phyloP scores from a whole-genome alignment of 163 green algal species.

The Volvox carteri region DNA sequence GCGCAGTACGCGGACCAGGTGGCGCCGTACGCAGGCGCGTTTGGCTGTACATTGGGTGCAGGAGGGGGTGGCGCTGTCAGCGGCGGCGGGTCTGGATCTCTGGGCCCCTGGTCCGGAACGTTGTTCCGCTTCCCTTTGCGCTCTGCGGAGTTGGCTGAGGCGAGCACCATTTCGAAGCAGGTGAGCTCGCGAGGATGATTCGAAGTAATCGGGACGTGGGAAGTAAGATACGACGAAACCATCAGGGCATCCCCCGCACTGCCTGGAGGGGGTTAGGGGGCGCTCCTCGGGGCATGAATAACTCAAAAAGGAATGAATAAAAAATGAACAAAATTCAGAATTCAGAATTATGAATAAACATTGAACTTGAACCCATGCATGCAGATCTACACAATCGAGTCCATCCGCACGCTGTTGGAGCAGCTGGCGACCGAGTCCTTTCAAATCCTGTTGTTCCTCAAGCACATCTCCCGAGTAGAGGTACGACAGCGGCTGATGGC shows the following conservation, averaged over 20 bases:
- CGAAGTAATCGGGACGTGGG: too few relatives aligned
- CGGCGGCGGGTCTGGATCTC: neutral
- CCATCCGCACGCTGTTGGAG: conserved; percentile 70
- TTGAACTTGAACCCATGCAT: too few relatives aligned
- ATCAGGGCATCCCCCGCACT: too few relatives aligned
- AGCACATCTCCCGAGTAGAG: conserved; percentile 72
- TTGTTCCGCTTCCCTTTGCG: conserved; percentile 89
- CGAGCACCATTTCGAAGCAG: conserved; percentile 83
- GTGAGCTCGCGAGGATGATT: conserved; percentile 35
- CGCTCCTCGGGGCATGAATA: too few relatives aligned
- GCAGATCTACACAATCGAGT: conserved; percentile 76
- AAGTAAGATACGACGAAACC: too few relatives aligned
- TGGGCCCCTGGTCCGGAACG: conserved; percentile 70
- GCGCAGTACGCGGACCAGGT: conserved; percentile 71
- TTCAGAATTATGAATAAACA: too few relatives aligned
- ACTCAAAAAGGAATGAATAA: too few relatives aligned
- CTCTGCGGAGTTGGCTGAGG: conserved; percentile 67
- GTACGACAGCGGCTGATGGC: neutral
- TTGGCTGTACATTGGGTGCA: conserved; percentile 45
- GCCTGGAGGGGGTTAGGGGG: too few relatives aligned
- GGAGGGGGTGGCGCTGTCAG: neutral
- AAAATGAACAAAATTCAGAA: too few relatives aligned
- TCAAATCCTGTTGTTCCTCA: conserved; percentile 83
- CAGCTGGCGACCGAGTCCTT: conserved; percentile 73
- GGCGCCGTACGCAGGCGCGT: conserved; percentile 69